phyloP scores from a whole-genome alignment of 257 asterid species.

The Nicotiana noctiflora region DNA sequence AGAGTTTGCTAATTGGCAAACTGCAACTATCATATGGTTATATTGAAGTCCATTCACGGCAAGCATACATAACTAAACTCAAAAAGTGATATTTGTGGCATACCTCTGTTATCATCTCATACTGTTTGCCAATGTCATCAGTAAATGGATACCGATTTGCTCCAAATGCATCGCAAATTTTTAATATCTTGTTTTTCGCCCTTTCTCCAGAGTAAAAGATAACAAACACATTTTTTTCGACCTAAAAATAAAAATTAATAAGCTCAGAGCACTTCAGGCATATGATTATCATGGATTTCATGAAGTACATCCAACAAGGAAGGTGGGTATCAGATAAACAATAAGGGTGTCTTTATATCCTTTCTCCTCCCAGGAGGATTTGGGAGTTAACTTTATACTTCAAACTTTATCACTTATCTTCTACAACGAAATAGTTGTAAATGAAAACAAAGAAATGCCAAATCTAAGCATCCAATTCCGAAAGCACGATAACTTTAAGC shows the following conservation, averaged over 20 bases:
- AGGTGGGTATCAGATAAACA: neutral
- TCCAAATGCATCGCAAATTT: constrained; percentile 64
- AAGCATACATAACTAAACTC: neutral
- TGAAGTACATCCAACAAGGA: neutral
- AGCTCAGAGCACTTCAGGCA: neutral
- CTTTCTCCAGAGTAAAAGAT: constrained; percentile 62
- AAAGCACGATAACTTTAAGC: neutral
- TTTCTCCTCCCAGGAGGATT: neutral
- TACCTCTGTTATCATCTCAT: constrained; percentile 50
- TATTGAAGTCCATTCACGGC: neutral
- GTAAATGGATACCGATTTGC: constrained; percentile 58
- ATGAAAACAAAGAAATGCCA: neutral
- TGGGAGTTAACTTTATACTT: neutral
- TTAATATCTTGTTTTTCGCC: constrained; percentile 49
- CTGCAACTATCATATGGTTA: neutral
- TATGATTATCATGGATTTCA: neutral
- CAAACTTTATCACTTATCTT: neutral
- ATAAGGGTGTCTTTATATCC: neutral
- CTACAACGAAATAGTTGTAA: neutral
- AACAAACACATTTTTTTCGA: constrained; percentile 52
- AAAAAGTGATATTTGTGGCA: neutral
- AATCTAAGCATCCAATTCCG: neutral
- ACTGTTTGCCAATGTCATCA: constrained; percentile 43
- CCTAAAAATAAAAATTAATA: constrained; percentile 29
- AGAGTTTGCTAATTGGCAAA: neutral